phyloP scores from a whole-genome alignment of 176 grass and related monocot genomes.

The Coix lacrymajobi region DNA sequence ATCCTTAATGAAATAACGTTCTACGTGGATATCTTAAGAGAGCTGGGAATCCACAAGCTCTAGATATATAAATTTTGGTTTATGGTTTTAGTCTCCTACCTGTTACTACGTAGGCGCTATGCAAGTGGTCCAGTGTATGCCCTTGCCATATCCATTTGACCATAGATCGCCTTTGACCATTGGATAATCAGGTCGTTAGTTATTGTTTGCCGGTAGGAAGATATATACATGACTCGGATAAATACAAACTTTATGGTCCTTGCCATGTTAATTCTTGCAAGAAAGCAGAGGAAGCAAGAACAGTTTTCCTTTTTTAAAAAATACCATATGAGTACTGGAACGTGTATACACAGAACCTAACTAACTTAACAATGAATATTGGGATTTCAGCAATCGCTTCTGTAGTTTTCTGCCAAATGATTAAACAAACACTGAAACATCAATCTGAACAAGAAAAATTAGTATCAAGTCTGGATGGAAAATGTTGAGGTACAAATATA shows the following conservation, averaged over 20 bases:
- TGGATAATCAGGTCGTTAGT: background rate
- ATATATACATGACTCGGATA: background rate
- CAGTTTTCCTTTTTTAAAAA: background rate
- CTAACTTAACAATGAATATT: background rate
- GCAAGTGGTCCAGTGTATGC: background rate
- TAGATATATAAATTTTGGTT: background rate
- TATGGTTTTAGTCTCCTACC: background rate
- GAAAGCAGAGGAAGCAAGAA: background rate
- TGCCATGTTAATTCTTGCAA: background rate
- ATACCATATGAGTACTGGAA: background rate
- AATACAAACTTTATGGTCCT: background rate
- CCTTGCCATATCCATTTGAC: background rate
- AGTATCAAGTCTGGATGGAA: background rate
- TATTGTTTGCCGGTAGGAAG: background rate
- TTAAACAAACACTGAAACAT: background rate
- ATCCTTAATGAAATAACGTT: background rate
- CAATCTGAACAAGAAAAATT: background rate
- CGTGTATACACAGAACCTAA: background rate
- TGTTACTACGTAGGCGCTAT: background rate
- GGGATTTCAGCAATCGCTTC: background rate
- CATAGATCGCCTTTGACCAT: background rate
- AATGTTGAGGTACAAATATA: background rate
- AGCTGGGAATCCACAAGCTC: background rate
- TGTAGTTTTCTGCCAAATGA: background rate
- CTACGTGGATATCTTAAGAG: background rate